Percentiles rank a stretch among this genome's conserved stretches.
Evolutionary conservation across 805 yeast genomes (phyloP).

Genomic region (Teunomyces panamensis): DNA sequence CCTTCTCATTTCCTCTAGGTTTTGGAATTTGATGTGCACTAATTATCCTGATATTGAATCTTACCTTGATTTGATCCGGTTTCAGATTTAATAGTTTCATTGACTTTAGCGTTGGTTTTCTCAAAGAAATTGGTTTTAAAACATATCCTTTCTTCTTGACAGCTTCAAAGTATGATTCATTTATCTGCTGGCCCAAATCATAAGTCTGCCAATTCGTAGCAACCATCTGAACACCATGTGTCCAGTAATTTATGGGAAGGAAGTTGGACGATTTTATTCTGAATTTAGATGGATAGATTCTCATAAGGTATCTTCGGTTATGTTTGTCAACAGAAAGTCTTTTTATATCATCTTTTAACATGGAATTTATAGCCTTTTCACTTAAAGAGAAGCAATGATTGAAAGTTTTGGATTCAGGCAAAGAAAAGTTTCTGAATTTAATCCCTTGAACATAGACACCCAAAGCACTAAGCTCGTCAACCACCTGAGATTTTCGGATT

Average conservation of each 20-base stretch:
- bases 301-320: constrained; percentile 68
- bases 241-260: constrained; percentile 78
- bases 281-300: constrained; percentile 83
- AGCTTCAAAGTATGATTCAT: constrained; percentile 73
- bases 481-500: constrained; percentile 21
- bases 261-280: constrained; percentile 79
- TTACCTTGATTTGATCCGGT: not conserved
- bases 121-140: constrained; percentile 60
- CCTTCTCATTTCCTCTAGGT: constrained; percentile 48
- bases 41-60: constrained; percentile 42
- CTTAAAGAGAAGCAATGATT: constrained; percentile 87
- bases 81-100: not conserved
- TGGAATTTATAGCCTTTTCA: constrained; percentile 62
- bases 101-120: constrained; percentile 30
- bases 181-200: constrained; percentile 85
- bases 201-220: constrained; percentile 96
- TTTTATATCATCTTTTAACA: constrained; percentile 62
- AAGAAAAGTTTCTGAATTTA: constrained; percentile 76
- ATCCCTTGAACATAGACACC: constrained; percentile 75
- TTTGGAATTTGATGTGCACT: constrained; percentile 87
- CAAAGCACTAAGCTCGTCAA: constrained; percentile 49
- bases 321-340: constrained; percentile 64
- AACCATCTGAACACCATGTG: constrained; percentile 85
- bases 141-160: constrained; percentile 69
- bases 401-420: constrained; percentile 77